These are phyloP conservation scores for Nadsonia commutata DNA, from an alignment of 1,139 yeast genomes.

Conservation along the genomic window DNA sequence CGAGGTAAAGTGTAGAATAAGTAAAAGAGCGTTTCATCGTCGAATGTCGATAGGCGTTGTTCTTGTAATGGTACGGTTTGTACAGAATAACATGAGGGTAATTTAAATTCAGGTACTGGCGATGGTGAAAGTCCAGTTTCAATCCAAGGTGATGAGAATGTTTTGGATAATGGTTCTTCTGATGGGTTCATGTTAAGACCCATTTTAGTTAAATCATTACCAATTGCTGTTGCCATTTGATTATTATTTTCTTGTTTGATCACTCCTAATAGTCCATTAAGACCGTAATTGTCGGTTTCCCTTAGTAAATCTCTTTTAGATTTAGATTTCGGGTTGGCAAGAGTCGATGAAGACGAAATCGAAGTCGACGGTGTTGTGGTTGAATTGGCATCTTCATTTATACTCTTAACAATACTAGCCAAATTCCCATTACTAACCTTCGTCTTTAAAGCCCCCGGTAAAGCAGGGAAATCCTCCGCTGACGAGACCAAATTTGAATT, in stretches of 20 bases:
- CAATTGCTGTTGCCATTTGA: slow-evolving; percentile 59
- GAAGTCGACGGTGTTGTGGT: too few relatives aligned
- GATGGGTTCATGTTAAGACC: slow-evolving; percentile 46
- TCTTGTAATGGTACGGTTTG: slow-evolving; percentile 45
- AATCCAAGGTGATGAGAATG: slow-evolving; percentile 88
- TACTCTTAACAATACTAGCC: too few relatives aligned
- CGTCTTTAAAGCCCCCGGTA: too few relatives aligned
- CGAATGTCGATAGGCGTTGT: slow-evolving; percentile 57
- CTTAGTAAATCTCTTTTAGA: slow-evolving; percentile 6
- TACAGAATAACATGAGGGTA: slow-evolving; percentile 45
- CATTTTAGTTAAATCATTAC: slow-evolving; percentile 64
- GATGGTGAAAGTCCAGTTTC: slow-evolving; percentile 45
- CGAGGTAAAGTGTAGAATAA: slow-evolving; percentile 90
- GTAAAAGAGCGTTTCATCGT: slow-evolving; percentile 87
- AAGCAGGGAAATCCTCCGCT: neutral
- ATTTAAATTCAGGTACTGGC: slow-evolving; percentile 67
- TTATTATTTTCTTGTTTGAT: slow-evolving; percentile 56
- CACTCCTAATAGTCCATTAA: slow-evolving; percentile 56
- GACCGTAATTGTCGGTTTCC: slow-evolving; percentile 39
- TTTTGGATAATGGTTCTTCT: slow-evolving; percentile 40
- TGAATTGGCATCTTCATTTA: too few relatives aligned
- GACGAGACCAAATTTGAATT: neutral
- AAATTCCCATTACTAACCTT: too few relatives aligned
- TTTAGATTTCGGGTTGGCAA: too few relatives aligned
- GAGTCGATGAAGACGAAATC: too few relatives aligned